phyloP scores from a whole-genome alignment of 2,329 filamentous ascomycete genomes.

The Fusarium chlamydosporum region DNA sequence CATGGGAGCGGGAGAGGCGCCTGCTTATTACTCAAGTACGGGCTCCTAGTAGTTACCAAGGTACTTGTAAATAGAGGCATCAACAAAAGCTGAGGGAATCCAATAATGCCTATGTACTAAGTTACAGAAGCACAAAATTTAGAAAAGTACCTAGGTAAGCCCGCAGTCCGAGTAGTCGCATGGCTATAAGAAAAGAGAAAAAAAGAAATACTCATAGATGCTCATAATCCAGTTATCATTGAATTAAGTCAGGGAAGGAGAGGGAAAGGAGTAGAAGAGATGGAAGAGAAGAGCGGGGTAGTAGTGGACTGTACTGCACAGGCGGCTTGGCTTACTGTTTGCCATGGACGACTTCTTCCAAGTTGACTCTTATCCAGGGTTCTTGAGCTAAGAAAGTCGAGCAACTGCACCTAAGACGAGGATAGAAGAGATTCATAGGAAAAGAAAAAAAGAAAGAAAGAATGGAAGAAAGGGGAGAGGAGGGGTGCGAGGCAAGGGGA shows the following conservation, averaged over 20 bases:
- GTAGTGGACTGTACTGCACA: not conserved
- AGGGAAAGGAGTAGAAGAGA: conserved; percentile 3
- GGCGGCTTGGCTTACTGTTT: conserved; percentile 10
- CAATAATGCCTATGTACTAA: not conserved
- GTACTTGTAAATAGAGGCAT: not conserved
- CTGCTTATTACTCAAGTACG: not conserved
- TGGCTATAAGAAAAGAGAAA: not conserved
- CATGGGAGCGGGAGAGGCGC: conserved; percentile 37
- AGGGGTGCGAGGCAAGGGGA: not conserved
- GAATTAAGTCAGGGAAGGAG: not conserved
- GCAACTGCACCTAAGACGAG: not conserved
- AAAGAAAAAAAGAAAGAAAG: not conserved
- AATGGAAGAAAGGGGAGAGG: not conserved
- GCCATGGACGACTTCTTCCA: not conserved
- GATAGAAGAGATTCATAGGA: not conserved
- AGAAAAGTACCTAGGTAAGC: not conserved
- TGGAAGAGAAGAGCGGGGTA: conserved; percentile 6
- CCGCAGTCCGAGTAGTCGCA: not conserved
- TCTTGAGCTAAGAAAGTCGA: not conserved
- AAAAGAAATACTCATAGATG: not conserved
- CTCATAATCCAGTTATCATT: not conserved
- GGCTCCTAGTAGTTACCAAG: not conserved
- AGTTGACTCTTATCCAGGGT: not conserved
- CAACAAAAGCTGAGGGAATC: not conserved
- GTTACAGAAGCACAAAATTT: not conserved